These are phyloP conservation scores for Ophiostoma perfectum DNA, from an alignment of 2,329 filamentous ascomycete species.

Conservation along the genomic window DNA sequence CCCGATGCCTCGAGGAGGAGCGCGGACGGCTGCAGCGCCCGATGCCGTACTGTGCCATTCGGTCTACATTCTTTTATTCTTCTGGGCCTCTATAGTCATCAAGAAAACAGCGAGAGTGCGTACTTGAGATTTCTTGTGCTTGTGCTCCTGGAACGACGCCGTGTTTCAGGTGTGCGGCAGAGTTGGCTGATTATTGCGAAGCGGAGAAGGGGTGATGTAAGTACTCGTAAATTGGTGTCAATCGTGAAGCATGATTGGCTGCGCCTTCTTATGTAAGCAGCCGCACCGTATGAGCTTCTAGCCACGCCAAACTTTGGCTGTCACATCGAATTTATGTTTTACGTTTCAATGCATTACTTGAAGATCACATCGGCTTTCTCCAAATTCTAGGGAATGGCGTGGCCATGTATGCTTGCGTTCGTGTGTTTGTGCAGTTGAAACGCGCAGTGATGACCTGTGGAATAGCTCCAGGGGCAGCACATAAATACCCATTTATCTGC, in stretches of 20 bases:
- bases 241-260: background rate
- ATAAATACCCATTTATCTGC: background rate
- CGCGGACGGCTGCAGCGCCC: no score
- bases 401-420: background rate
- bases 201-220: background rate
- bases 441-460: background rate
- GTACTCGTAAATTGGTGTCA: background rate
- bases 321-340: background rate
- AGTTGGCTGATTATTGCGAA: slow-evolving; percentile 24
- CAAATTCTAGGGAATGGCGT: no score
- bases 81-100: background rate
- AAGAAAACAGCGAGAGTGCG: no score
- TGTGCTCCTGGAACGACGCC: slow-evolving; percentile 22
- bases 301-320: background rate
- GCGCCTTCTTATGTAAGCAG: background rate
- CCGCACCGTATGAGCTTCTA: background rate
- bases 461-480: background rate
- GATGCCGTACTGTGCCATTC: no score
- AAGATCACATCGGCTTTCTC: no score
- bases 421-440: background rate
- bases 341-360: background rate
- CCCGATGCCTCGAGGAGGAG: no score
- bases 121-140: no score
- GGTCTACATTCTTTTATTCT: background rate
- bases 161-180: slow-evolving; percentile 46